Evolutionary conservation across 371 early-diverging fungal species (phyloP).

Genomic region (Mucor circinelloides): DNA sequence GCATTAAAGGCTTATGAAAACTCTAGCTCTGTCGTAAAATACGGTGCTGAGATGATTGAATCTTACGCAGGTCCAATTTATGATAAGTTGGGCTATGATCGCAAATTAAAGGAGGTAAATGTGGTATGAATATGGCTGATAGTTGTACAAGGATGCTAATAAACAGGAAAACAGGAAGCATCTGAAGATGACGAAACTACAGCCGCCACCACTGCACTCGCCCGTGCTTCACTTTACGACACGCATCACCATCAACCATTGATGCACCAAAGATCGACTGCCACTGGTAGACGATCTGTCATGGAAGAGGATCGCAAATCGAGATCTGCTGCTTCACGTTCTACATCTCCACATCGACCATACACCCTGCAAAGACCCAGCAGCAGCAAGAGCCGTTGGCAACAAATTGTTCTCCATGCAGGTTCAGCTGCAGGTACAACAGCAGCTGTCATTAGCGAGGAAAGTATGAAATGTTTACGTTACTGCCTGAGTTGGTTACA

Average conservation of each 20-base stretch:
- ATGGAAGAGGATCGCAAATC: constrained; percentile 16
- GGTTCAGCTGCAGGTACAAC: constrained; percentile 66
- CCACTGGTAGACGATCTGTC: neutral
- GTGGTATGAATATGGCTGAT: neutral
- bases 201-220: constrained; percentile 39
- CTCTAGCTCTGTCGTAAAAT: constrained; percentile 62
- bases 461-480: constrained; percentile 71
- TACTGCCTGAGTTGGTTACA: constrained; percentile 83
- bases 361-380: constrained; percentile 16
- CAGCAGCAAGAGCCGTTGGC: constrained; percentile 53
- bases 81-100: constrained; percentile 39
- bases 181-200: constrained; percentile 39
- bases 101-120: constrained; percentile 23
- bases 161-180: neutral
- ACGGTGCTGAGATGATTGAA: constrained; percentile 80
- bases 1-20: constrained; percentile 78
- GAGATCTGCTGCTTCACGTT: constrained; percentile 25
- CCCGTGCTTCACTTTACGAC: constrained; percentile 36
- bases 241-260: constrained; percentile 1
- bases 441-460: constrained; percentile 73
- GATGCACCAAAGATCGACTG: neutral
- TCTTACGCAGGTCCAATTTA: constrained; percentile 57
- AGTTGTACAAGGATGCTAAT: neutral
- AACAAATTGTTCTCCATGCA: constrained; percentile 67
- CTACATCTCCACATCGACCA: constrained; percentile 40